phyloP scores from a whole-genome alignment of 2,329 filamentous ascomycete species.

The Chaetomiaceae sp. region DNA sequence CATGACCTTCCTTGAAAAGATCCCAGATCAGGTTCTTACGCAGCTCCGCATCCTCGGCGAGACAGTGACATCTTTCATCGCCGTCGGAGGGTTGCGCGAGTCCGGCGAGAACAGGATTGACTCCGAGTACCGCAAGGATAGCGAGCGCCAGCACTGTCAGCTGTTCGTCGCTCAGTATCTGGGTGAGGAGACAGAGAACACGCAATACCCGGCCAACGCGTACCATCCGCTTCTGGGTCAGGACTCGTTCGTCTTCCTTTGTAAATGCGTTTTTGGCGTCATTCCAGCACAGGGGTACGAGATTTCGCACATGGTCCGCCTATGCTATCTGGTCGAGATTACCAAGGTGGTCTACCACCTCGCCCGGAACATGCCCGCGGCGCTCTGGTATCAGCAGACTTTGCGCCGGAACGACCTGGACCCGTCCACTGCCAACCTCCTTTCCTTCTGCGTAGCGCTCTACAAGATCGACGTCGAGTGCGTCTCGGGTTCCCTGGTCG shows the following conservation, averaged over 20 bases:
- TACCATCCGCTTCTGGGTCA: constrained; percentile 58
- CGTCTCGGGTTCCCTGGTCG: constrained; percentile 26
- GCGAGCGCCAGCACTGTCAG: constrained; percentile 68
- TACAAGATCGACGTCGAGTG: constrained; percentile 43
- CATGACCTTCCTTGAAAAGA: constrained; percentile 73
- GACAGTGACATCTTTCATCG: constrained; percentile 79
- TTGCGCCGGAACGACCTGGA: constrained; percentile 38
- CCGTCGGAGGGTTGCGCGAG: constrained; percentile 65
- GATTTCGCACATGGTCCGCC: constrained; percentile 70
- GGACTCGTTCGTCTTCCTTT: constrained; percentile 76
- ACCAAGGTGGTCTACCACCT: constrained; percentile 70
- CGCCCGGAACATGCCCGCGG: constrained; percentile 49
- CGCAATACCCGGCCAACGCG: constrained; percentile 41
- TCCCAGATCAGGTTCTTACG: constrained; percentile 77
- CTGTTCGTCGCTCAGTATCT: constrained; percentile 63
- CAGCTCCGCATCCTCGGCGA: constrained; percentile 86
- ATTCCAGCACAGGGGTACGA: constrained; percentile 65
- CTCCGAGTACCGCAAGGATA: constrained; percentile 62
- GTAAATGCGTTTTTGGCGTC: constrained; percentile 70
- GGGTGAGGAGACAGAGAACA: constrained; percentile 39
- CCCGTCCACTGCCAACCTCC: constrained; percentile 50
- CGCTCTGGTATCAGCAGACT: constrained; percentile 46
- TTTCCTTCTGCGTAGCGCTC: constrained; percentile 49
- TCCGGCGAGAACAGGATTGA: constrained; percentile 58
- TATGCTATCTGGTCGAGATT: constrained; percentile 89